Evolutionary conservation across 306 rosid species (phyloP).

Genomic region (Vigna angularis): DNA sequence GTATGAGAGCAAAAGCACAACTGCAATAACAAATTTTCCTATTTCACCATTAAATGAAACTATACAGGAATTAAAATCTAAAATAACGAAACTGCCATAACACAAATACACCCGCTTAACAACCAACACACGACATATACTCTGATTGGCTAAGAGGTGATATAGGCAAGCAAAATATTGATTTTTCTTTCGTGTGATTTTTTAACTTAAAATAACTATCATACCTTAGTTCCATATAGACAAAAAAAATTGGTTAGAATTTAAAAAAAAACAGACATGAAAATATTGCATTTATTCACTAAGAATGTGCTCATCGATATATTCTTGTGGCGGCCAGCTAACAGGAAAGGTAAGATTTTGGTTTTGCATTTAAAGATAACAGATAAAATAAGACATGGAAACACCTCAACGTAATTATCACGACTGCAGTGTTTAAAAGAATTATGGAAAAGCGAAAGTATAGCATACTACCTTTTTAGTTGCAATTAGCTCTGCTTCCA

Average conservation of each 20-base stretch:
- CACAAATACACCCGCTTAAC: neutral
- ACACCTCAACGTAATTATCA: neutral
- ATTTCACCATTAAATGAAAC: slow-evolving; percentile 18
- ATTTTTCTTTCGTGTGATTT: slow-evolving; percentile 5
- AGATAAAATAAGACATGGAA: slow-evolving; percentile 5
- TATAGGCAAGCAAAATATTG: neutral
- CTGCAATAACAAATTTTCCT: neutral
- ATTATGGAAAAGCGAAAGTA: neutral
- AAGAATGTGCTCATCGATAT: neutral
- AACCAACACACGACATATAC: slow-evolving; percentile 14
- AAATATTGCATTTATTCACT: slow-evolving; percentile 1
- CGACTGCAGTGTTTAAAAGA: slow-evolving; percentile 23
- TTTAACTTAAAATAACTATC: neutral
- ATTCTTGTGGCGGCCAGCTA: slow-evolving; percentile 11
- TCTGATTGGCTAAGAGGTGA: neutral
- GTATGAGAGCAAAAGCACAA: neutral
- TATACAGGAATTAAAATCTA: slow-evolving; percentile 3
- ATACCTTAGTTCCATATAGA: neutral
- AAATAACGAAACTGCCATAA: neutral
- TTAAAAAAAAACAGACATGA: neutral
- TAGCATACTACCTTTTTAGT: slow-evolving; percentile 76
- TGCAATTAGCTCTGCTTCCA: slow-evolving; percentile 95
- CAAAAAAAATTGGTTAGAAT: neutral
- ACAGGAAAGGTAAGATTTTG: neutral
- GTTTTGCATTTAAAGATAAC: neutral